Base-by-base conservation (phyloP, 352 stramenopile genomes). In the Globisporangium megalacanthum region DNA sequence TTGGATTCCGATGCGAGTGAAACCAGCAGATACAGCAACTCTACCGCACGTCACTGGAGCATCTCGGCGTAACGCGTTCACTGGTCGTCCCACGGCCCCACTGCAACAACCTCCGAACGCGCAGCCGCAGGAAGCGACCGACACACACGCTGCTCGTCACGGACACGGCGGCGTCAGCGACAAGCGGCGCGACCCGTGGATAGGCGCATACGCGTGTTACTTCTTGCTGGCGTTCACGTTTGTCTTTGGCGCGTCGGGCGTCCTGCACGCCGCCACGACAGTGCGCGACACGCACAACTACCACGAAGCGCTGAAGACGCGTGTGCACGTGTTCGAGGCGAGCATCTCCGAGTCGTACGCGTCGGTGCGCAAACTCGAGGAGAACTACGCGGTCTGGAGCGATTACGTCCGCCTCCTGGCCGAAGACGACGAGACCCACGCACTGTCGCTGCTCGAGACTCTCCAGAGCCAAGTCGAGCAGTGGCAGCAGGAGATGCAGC, bases 401-500 rank as follows among this genome's bases (percentile, higher is more conserved):
- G 82, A 92, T 5, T 88, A 89, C 46, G 75, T 92, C 39, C 75
- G 75, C 33, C 69, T 77, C 19, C 67, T 92, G 42, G 74, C 79
- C 0, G 70, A 89, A 59, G 76, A 92, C 54, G 82, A 92, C 53
- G 79, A 89, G 63, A 61, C 58, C 9, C 77, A 86, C 52, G 73
- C 82, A 14, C 44, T 84, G 39, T 61, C 62, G n/a, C 75, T 88
- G 42, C 63, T 92, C 22, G 72, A 89, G 67, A 66, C 65, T 6
- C 77, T 92, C 48, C 82, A 92, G 61, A 20, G 62, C 9, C 73
- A 92, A 58, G 82, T 89, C 44, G 72, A 86, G 49, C 76, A 79
- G 51, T 92, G 82, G 82, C 77, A 89, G 54, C 57, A 69, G 11
- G 82, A 89, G 31, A 86, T 92, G 79, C 82, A 88, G 61, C 64